These are phyloP conservation scores for Neltuma alba DNA, from an alignment of 306 rosid genomes.

Conservation along the genomic window DNA sequence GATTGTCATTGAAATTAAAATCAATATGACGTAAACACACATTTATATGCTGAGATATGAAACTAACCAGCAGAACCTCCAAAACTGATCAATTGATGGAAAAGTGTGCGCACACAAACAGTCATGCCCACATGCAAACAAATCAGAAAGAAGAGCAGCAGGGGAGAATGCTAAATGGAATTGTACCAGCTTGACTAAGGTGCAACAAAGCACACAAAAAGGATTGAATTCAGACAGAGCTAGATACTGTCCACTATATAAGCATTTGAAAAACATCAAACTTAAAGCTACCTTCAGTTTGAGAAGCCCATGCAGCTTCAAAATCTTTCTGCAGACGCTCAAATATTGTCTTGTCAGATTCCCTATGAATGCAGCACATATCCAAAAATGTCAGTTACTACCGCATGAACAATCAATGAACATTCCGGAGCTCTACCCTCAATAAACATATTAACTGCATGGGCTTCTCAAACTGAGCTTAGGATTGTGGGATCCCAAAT, in stretches of 20 bases:
- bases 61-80: background rate
- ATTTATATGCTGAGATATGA: too few species aligned
- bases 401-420: slow-evolving; percentile 19
- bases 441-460: slow-evolving; percentile 21
- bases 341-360: slow-evolving; percentile 82
- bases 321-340: slow-evolving; percentile 86
- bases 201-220: slow-evolving; percentile 10
- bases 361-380: slow-evolving; percentile 53
- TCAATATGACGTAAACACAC: too few species aligned
- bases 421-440: slow-evolving; percentile 19
- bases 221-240: slow-evolving; percentile 20
- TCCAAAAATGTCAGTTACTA: background rate
- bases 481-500: too few species aligned
- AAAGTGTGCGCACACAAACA: background rate
- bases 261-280: slow-evolving; percentile 18
- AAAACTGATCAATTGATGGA: background rate
- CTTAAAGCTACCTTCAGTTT: slow-evolving; percentile 74
- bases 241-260: slow-evolving; percentile 8
- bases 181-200: slow-evolving; percentile 12
- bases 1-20: too few species aligned
- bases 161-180: background rate
- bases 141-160: background rate
- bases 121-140: background rate
- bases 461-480: too few species aligned
- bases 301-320: slow-evolving; percentile 81